These are phyloP conservation scores for Malus fusca DNA, from an alignment of 306 rosid species.

Conservation along the genomic window DNA sequence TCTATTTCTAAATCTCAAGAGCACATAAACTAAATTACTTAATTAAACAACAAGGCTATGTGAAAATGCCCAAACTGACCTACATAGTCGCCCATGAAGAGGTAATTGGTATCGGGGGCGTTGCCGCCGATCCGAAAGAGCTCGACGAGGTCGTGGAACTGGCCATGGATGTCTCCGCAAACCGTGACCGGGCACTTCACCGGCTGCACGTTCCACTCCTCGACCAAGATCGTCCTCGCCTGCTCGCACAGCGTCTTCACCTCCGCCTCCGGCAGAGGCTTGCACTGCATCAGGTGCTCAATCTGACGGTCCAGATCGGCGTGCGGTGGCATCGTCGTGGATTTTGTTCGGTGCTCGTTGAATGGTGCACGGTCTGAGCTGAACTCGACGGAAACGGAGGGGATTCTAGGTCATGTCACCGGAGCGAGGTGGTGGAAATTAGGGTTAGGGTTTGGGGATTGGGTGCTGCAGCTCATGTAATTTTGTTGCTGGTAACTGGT, in stretches of 20 bases:
- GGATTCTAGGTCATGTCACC: constrained; percentile 14
- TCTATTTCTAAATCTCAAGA: neutral
- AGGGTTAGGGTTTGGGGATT: constrained; percentile 20
- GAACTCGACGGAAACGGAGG: neutral
- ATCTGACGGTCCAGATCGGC: constrained; percentile 39
- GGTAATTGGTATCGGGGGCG: constrained; percentile 35
- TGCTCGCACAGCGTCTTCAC: constrained; percentile 36
- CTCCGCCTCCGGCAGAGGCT: constrained; percentile 32
- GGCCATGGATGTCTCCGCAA: constrained; percentile 37
- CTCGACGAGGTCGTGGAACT: constrained; percentile 37
- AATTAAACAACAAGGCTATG: neutral
- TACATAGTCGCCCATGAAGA: constrained; percentile 40
- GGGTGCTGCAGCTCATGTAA: constrained; percentile 9
- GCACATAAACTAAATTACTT: neutral
- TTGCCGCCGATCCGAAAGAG: constrained; percentile 38
- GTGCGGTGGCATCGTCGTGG: constrained; percentile 23
- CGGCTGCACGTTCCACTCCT: constrained; percentile 40
- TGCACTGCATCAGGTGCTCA: constrained; percentile 37
- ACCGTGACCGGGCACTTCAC: constrained; percentile 38
- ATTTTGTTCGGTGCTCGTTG: neutral
- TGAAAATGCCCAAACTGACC: constrained; percentile 14
- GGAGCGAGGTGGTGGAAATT: constrained; percentile 3
- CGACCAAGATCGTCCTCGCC: constrained; percentile 35
- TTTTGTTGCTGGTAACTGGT: constrained; percentile 4
- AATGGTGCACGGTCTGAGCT: constrained; percentile 10